Evolutionary conservation across 2,329 filamentous ascomycete genomes (phyloP).

Genomic region (Aspergillus pseudoviridinutans): DNA sequence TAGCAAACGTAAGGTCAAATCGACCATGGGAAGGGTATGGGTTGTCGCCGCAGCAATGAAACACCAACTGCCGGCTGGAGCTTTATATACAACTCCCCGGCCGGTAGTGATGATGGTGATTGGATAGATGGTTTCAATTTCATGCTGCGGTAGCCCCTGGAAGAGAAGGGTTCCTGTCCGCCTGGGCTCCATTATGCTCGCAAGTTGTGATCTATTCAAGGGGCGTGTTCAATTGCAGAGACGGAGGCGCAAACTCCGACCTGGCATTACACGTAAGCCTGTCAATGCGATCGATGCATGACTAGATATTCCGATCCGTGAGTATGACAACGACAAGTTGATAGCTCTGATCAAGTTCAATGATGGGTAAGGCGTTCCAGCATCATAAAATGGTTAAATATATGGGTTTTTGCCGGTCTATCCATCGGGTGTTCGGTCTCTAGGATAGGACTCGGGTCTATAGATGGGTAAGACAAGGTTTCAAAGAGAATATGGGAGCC

Average conservation of each 20-base stretch:
- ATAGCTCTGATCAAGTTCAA: not conserved
- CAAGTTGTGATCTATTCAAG: not conserved
- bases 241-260: too few species aligned
- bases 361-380: not conserved
- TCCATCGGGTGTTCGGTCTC: not conserved
- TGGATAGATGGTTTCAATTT: not conserved
- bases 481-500: not conserved
- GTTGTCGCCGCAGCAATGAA: not conserved
- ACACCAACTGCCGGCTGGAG: not conserved
- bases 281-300: not conserved
- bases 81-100: not conserved
- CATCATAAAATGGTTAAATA: not conserved
- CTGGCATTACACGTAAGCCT: not conserved
- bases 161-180: not conserved
- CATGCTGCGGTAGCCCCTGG: not conserved
- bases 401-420: not conserved
- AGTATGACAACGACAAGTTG: not conserved
- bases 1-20: not conserved
- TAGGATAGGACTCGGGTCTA: constrained; percentile 32
- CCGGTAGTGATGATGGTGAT: not conserved
- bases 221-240: too few species aligned
- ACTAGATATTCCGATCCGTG: not conserved
- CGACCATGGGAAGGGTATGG: not conserved
- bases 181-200: not conserved
- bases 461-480: constrained; percentile 15